Conservation (phyloP, 2,329 filamentous ascomycete species). For the Alternaria gaisen region DNA sequence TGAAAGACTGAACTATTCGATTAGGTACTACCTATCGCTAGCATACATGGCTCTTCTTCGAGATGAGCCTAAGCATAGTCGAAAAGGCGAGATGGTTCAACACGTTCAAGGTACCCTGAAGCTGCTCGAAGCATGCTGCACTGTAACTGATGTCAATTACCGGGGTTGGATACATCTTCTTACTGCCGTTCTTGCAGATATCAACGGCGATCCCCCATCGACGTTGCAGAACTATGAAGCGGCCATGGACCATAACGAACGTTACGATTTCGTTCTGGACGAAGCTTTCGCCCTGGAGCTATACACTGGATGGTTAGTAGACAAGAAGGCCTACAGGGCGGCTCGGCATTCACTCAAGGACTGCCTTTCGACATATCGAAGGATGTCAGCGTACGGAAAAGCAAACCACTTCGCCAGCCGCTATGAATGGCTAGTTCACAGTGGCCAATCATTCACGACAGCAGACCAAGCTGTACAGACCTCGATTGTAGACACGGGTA, state of each 20-base stretch:
- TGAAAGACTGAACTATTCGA: constrained; percentile 54
- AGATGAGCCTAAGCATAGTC: constrained; percentile 46
- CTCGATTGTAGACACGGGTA: constrained; percentile 63
- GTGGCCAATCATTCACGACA: constrained; percentile 67
- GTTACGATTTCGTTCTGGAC: constrained; percentile 73
- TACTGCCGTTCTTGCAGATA: constrained; percentile 73
- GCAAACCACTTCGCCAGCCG: constrained; percentile 73
- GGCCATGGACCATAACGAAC: constrained; percentile 74
- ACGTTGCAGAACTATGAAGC: constrained; percentile 74
- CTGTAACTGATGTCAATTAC: constrained; percentile 75
- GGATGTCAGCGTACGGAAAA: constrained; percentile 74
- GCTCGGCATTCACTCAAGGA: constrained; percentile 75
- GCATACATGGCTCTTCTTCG: constrained; percentile 52
- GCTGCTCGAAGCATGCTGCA: constrained; percentile 70
- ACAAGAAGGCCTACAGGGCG: constrained; percentile 70
- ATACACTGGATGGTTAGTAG: constrained; percentile 75
- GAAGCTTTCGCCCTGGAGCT: constrained; percentile 78
- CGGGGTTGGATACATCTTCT: constrained; percentile 73
- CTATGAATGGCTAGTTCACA: constrained; percentile 72
- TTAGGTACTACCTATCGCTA: constrained; percentile 55
- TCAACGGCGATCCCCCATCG: constrained; percentile 60
- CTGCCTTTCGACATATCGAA: constrained; percentile 72
- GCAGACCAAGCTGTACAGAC: constrained; percentile 75
- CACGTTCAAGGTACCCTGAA: constrained; percentile 65
- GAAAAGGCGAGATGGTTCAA: constrained; percentile 60